These are phyloP conservation scores for Syzygium jambos DNA, from an alignment of 345 rosid species.

Conservation along the genomic window DNA sequence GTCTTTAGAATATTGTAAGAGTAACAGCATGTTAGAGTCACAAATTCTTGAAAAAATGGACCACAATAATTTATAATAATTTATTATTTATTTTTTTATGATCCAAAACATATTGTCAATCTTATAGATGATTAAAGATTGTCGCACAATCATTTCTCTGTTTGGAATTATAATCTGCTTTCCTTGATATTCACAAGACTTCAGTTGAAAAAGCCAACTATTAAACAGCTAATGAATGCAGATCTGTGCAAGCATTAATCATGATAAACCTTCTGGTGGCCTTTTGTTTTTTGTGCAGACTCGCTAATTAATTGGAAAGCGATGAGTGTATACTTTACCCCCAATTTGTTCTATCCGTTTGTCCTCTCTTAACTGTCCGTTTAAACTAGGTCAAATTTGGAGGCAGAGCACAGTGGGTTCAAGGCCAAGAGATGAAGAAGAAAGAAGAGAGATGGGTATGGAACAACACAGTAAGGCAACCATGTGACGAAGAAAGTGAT, in stretches of 20 bases:
- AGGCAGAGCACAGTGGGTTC: background rate
- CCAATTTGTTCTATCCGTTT: background rate
- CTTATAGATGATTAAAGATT: too few relatives aligned
- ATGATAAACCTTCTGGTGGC: background rate
- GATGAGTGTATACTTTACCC: background rate
- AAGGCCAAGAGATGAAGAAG: background rate
- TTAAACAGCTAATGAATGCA: background rate
- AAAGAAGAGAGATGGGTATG: background rate
- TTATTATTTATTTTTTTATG: too few relatives aligned
- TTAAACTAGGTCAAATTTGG: background rate
- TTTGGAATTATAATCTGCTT: background rate
- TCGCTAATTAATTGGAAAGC: background rate
- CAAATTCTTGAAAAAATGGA: too few relatives aligned
- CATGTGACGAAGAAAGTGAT: slow-evolving; percentile 15
- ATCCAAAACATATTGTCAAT: too few relatives aligned
- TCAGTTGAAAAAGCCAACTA: background rate
- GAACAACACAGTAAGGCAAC: slow-evolving; percentile 18
- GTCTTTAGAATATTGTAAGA: too few relatives aligned
- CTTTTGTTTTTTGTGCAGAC: background rate
- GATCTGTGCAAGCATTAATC: background rate
- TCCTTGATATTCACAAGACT: background rate
- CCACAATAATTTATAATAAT: too few relatives aligned
- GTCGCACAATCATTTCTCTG: too few relatives aligned
- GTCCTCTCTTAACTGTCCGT: background rate
- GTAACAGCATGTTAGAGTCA: too few relatives aligned